Evolutionary conservation across 2,329 filamentous ascomycete genomes (phyloP).

Genomic region (Beauveria sp.): DNA sequence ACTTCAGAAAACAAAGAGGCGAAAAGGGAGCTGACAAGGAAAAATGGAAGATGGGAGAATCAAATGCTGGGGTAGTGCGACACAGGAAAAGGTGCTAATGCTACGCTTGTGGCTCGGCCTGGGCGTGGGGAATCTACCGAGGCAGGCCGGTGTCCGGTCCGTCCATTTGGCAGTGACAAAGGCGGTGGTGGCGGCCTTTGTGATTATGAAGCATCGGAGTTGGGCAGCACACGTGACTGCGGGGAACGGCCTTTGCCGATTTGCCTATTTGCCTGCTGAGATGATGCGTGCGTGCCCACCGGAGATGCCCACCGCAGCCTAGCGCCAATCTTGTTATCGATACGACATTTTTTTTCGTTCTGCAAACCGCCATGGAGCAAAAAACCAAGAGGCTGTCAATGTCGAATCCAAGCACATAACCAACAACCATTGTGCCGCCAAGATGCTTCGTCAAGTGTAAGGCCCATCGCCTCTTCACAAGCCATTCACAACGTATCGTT

Average conservation of each 20-base stretch:
- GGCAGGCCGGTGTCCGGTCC: slow-evolving; percentile 13
- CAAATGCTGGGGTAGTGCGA: background rate
- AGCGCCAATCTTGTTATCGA: slow-evolving; percentile 24
- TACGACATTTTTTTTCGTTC: slow-evolving; percentile 24
- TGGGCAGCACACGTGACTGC: slow-evolving; percentile 27
- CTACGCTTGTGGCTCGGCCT: slow-evolving; percentile 12
- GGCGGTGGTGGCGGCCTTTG: background rate
- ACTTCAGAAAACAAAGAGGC: background rate
- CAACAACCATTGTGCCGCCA: slow-evolving; percentile 15
- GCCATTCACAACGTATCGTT: background rate
- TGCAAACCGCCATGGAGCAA: background rate
- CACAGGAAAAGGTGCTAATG: slow-evolving; percentile 3
- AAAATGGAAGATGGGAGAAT: slow-evolving; percentile 3
- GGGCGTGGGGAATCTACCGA: slow-evolving; percentile 17
- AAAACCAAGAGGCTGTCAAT: background rate
- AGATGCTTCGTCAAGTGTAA: slow-evolving; percentile 44
- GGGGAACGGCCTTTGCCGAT: slow-evolving; percentile 16
- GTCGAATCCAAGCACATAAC: slow-evolving; percentile 5
- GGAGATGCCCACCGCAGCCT: background rate
- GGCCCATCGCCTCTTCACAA: slow-evolving; percentile 11
- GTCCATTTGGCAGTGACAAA: background rate
- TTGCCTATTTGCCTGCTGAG: slow-evolving; percentile 9
- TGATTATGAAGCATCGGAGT: slow-evolving; percentile 4
- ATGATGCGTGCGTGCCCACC: background rate
- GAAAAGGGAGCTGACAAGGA: background rate